Evolutionary conservation across 768 basidiomycete species (phyloP), one percentile per base, ranked within the genome.

Genomic region (Lentinus tigrinus): DNA sequence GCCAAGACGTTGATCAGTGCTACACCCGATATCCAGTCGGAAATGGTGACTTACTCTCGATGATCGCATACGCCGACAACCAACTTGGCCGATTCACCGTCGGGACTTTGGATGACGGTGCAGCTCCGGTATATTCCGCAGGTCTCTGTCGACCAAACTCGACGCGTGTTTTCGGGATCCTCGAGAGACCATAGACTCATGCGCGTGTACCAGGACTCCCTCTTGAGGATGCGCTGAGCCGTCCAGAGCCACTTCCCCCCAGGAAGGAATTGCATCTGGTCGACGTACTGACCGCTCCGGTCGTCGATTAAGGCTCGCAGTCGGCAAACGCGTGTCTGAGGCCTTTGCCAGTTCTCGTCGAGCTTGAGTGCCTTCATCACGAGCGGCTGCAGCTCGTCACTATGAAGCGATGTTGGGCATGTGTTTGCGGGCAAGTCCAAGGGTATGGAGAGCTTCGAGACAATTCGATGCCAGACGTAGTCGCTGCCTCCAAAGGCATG

Each of bases 381-480:
- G 38, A 72, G 72, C 16, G 65, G 65, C 63, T 79, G 80, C 56
- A 85, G 68, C 53, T 77, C 68, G 21, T 68, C 47, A 21, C 73
- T 77, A 1, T 78, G 65, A 8, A 84, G 70, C 7, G 72, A 54
- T n/a, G 61, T 55, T 8, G 73, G 61, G 54, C 70, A 63, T 14
- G 56, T 62, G 48, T 76, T 70, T 16, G 64, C 58, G 27, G 78
- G 75, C 0, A 81, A 64, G 65, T 83, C 78, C 28, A 77, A 46
- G 3, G 79, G 77, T 31, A 80, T 58, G 36, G 73, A 73, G 57
- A 72, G 66, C 21, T 58, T 26, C 10, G 57, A 47, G 27, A 55
- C 43, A 54, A 81, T 62, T 34, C 75, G 74, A 69, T 81, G 84
- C 83, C 84, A 85, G 38, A 83, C 68, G 67, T 83, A 83, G 65